Base-by-base conservation (phyloP, 192 early-diverging fungal species). In the Helicostylum pulchrum region DNA sequence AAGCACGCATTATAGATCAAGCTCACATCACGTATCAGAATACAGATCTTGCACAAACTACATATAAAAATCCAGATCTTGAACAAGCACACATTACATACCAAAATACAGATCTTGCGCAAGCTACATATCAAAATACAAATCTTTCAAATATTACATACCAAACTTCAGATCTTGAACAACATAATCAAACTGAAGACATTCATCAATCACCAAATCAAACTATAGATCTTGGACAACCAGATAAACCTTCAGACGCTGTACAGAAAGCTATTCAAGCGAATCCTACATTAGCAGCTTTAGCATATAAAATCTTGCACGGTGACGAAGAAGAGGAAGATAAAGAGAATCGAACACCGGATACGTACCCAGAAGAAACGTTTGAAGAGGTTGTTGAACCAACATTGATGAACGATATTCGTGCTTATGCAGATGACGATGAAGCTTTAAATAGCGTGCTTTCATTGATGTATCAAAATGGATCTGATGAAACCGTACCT, bases 361-460 rank as follows among this genome's bases (percentile, higher is more conserved):
- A 73, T 59, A 53, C 60, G 9, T 73, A 67, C 6, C 30, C 66
- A 14, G 45, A 64, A 46, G 48, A 57, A 0, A 34, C 53, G 17
- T 9, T 7, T 12, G 55, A 42, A n/a, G 46, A 50, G 1, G 14
- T n/a, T 36, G 14, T n/a, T 36, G 30, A 50, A 12, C 19, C 52
- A 14, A 53, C 15, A 32, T 62, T n/a, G 2, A 26, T 80, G 53
- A 63, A 78, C 12, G 64, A 74, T 55, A 61, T 67, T 26, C 65
- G 67, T 20, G 71, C 72, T 14, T 83, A 82, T 66, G 71, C 79
- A 11, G 62, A 75, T 30, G 83, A 85, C 43, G 74, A 81, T 8
- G 74, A 84, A 69, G 67, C 26, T 2, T 26, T 26, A 26, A 26
- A 26, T 26, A 48, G 46, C 0, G 12, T 9, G 17, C 64, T 6